Evolutionary conservation across 2,329 filamentous ascomycete genomes (phyloP).

Genomic region (Colletotrichum incanum): DNA sequence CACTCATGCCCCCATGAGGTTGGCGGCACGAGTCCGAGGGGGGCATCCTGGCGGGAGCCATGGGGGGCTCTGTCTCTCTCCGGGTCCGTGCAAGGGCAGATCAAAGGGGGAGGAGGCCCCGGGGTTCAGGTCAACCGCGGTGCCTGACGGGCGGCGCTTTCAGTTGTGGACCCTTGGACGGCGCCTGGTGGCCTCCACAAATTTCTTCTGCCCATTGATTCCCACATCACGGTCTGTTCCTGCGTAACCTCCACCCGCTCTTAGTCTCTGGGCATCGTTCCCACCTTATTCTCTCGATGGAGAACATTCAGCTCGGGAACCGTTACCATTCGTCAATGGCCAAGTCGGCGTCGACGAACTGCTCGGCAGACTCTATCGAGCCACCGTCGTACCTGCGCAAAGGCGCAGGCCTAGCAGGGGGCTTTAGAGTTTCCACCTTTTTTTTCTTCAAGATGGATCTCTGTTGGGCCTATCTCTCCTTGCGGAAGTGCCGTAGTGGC

Average conservation of each 20-base stretch:
- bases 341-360: slow-evolving; percentile 16
- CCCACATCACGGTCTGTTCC: slow-evolving; percentile 24
- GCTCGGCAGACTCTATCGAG: slow-evolving; percentile 22
- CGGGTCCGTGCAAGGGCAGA: slow-evolving; percentile 15
- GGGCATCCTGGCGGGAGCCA: neutral
- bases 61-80: neutral
- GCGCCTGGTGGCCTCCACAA: neutral
- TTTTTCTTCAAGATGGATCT: slow-evolving; percentile 20
- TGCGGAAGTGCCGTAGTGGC: slow-evolving; percentile 23
- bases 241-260: slow-evolving; percentile 21
- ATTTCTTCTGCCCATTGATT: slow-evolving; percentile 8
- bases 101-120: slow-evolving; percentile 26
- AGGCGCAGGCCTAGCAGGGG: slow-evolving; percentile 28
- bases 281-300: slow-evolving; percentile 16
- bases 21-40: slow-evolving; percentile 17
- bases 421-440: slow-evolving; percentile 19
- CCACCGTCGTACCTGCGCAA: slow-evolving; percentile 11
- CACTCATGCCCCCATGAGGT: slow-evolving; percentile 1
- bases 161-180: no score
- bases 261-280: slow-evolving; percentile 6
- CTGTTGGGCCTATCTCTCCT: slow-evolving; percentile 11
- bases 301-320: neutral
- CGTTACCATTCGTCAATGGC: slow-evolving; percentile 17
- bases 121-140: slow-evolving; percentile 22
- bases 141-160: neutral